A percentile compares a stretch with the other conserved stretches of the same genome.
Evolutionary conservation across 2,329 filamentous ascomycete genomes (phyloP).

Genomic region (Tympanopsis confertula): DNA sequence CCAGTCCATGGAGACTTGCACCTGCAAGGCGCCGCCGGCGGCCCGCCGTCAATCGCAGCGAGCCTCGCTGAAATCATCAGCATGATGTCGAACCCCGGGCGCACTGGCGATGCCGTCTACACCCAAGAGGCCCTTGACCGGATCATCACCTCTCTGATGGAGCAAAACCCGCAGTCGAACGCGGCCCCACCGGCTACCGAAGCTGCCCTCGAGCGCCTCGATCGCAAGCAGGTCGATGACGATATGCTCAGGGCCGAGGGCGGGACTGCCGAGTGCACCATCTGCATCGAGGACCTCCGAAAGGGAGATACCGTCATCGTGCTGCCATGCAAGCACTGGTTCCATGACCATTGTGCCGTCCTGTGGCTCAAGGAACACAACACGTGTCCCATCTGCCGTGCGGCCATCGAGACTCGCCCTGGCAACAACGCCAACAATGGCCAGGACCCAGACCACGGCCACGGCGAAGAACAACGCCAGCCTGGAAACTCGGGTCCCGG

Average conservation of each 20-base stretch:
- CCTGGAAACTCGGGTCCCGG: no score
- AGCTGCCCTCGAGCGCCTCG: conserved; percentile 61
- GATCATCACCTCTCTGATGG: conserved; percentile 80
- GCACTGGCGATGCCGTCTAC: conserved; percentile 69
- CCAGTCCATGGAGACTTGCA: no score
- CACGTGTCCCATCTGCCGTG: conserved; percentile 75
- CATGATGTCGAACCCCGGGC: conserved; percentile 13
- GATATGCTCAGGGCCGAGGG: conserved; percentile 55
- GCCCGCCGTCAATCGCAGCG: no score
- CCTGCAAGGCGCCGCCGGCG: no score
- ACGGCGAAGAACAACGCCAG: no score
- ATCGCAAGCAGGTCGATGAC: conserved; percentile 58
- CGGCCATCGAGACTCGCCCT: conserved; percentile 32
- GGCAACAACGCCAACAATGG: no score
- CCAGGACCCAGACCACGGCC: no score
- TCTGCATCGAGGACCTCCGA: conserved; percentile 80
- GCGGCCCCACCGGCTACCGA: conserved; percentile 73
- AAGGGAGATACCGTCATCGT: conserved; percentile 63
- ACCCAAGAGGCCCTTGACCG: conserved; percentile 82
- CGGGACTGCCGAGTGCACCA: conserved; percentile 72
- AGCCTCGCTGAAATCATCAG: no score
- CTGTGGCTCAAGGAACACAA: conserved; percentile 84
- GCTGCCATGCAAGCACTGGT: conserved; percentile 87
- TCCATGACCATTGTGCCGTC: conserved; percentile 71
- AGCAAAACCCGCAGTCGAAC: conserved; percentile 63